Base-by-base conservation (phyloP, 2,329 filamentous ascomycete genomes). In the Triangularia setosa region DNA sequence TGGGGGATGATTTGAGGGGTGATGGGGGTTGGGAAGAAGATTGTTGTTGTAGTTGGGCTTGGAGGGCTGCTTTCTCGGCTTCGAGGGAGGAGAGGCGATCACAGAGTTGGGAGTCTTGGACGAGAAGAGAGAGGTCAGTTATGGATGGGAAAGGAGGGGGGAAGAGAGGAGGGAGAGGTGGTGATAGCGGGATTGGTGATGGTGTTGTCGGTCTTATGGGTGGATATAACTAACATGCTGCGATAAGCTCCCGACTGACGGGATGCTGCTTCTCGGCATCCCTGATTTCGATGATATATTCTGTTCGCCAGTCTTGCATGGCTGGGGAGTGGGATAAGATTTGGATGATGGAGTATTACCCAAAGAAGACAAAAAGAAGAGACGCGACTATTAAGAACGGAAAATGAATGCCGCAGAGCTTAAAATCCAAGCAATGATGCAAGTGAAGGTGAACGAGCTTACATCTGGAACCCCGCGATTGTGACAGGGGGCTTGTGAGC, bases 271-370 rank as follows among this genome's bases (percentile, higher is more conserved):
- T 84, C 72, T 87, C 84, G 72, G 92, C 91, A 72, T 90, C 88
- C 70, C 87, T 84, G 69, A 98, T 82, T 69, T 90, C 89, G 67
- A 86, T 81, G 67, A 91, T 82, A 76, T 96, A 97, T 72, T 96
- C 90, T 69, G 91, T 87, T 73, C 89, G 85, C 91, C 93, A 96
- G 80, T 85, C 86, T 68, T 86, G 83, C 83, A 85, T 85, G 64
- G 30, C 21, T 25, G 40, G 9, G 3, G 35, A 16, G 23, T 23
- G 14, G 8, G 18, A n/a, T 27, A 4, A 33, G n/a, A 23, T 9
- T 18, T 58, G 7, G 30, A 7, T 58, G n/a, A 16, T 27, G 27
- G 5, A 11, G 23, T 48, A 28, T 55, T 16, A 25, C 48, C 23
- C 23, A 8, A 55, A 35, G 11, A 28, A 28, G n/a, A 35, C 12